Percentiles rank a stretch among this genome's conserved stretches.
phyloP scores from a whole-genome alignment of 2,329 filamentous ascomycete species.

The Tolypocladium guangdongense region DNA sequence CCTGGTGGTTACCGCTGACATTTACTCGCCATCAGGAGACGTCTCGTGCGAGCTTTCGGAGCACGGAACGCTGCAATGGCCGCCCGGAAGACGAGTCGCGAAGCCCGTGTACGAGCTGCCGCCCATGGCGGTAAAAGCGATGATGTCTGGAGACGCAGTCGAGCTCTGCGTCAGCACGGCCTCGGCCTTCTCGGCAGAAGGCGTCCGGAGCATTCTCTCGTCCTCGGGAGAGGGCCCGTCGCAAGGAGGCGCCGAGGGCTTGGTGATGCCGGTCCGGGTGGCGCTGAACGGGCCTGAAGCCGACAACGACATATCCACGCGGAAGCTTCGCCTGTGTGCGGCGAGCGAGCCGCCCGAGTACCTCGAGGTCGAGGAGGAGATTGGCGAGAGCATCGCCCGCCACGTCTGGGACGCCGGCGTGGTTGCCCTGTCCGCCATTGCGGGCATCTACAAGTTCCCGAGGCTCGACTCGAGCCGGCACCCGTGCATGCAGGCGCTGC shows the following conservation, averaged over 20 bases:
- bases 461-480: conserved; percentile 14
- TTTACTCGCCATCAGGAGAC: conserved; percentile 8
- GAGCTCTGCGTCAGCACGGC: conserved; percentile 17
- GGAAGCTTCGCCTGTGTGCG: conserved; percentile 17
- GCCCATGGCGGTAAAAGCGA: conserved; percentile 12
- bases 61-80: conserved; percentile 17
- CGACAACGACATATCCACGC: conserved; percentile 15
- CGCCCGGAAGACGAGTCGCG: conserved; percentile 27
- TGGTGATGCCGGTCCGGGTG: conserved; percentile 34
- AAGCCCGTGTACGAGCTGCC: conserved; percentile 22
- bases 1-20: conserved; percentile 25
- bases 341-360: conserved; percentile 10
- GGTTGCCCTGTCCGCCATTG: conserved; percentile 26
- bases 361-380: conserved; percentile 41
- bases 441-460: conserved; percentile 15
- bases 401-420: conserved; percentile 50
- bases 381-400: conserved; percentile 48
- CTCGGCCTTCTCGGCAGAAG: conserved; percentile 14
- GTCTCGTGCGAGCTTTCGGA: conserved; percentile 14
- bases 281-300: conserved; percentile 14
- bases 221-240: conserved; percentile 8
- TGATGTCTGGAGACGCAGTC: conserved; percentile 13
- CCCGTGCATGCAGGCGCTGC: conserved; percentile 19
- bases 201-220: conserved; percentile 14
- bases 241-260: conserved; percentile 16